Base-by-base conservation (phyloP, 23 red algal genomes). In the Cyanidiococcus yangmingshanensis region DNA sequence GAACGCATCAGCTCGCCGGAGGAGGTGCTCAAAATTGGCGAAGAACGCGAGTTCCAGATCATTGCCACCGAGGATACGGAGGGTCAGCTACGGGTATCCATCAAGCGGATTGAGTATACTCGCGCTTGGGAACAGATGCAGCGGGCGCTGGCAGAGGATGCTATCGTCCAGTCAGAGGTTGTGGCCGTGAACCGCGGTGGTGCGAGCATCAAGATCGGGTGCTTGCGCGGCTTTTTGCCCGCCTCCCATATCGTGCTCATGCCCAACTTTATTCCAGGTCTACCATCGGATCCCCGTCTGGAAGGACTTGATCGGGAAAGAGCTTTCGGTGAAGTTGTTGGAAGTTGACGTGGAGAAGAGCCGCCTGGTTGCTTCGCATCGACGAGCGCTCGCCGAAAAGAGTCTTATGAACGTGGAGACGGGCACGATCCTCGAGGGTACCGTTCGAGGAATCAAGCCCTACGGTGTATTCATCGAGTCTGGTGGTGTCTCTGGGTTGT, bases 401-500 rank as follows among this genome's bases (percentile, higher is more conserved):
- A 88, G 86, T 74, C 90, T 98, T 84, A 84, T 78, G 3, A 80
- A 80, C 39, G 34, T 92, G 1, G 80, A 80, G 35, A 80, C 87
- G 15, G 94, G 94, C 77, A 50, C 87, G 37, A 74, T 98, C 39
- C 80, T 98, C 34, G 39, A 89, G 74, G 94, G 94, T 24, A 79
- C 83, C 15, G 85, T 98, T 40, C 85, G 87, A 31, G 89, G 88
- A 39, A 79, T 91, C 40, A 98, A 98, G 63, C 94, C 94, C 35
- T 98, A 98, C 35, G 94, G 94, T 21, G 87, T 87, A 12, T 98
- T 98, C 77, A 86, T 98, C 75, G 94, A 98, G 58, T 79, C 91
- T 12, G 82, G 76, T 75, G 94, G 94, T 12, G 82, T 92, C 16
- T 85, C 94, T 21, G 94, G 88, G 3, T 75, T 98, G 41, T 76